Base-by-base conservation (phyloP, 139 green algal genomes). In the Zygnema cylindricum region DNA sequence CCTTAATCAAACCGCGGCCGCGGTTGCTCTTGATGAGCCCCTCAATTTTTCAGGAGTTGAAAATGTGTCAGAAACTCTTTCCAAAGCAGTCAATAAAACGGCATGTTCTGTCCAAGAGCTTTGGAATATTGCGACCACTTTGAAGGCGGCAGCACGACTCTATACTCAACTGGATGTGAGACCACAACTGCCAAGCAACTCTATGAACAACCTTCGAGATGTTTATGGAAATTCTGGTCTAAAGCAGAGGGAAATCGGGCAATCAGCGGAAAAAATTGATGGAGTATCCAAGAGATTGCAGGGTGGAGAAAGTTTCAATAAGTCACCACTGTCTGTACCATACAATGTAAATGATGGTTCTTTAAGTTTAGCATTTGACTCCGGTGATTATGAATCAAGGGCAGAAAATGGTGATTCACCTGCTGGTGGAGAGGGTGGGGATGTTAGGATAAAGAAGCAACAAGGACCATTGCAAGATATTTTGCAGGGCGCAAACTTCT, bases 31-130 rank as follows among this genome's bases (percentile, higher is more conserved):
- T 35, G 54, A 36, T 76, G 1, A 41, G 2, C 3, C 39, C 38
- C 79, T 86, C 11, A 23, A 76, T 36, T 88, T 88, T 55, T 39
- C 33, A n/a, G 83, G 33, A 7, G 73, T 88, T 63, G 38, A 30
- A 43, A 69, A 88, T 7, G 11, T 86, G 36, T 35, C 3, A 63
- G 22, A 16, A 11, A 49, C 71, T 25, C 3, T 79, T 79, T 3
- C 3, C 7, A 43, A 57, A 16, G 40, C 41, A 43, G 11, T 7
- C 3, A 11, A 25, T 25, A 49, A 79, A 16, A 43, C 11, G 40
- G 3, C 71, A 25, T 57, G 40, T 79, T 49, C 39, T 25, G 7
- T 79, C 11, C 71, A 79, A 16, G 40, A 57, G 38, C 41, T 43
- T 43, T 79, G 40, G 40, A 79, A 63, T 63, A 16, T 63, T 63